Conservation (phyloP, 768 basidiomycete genomes). For the Suillus fuscotomentosus region DNA sequence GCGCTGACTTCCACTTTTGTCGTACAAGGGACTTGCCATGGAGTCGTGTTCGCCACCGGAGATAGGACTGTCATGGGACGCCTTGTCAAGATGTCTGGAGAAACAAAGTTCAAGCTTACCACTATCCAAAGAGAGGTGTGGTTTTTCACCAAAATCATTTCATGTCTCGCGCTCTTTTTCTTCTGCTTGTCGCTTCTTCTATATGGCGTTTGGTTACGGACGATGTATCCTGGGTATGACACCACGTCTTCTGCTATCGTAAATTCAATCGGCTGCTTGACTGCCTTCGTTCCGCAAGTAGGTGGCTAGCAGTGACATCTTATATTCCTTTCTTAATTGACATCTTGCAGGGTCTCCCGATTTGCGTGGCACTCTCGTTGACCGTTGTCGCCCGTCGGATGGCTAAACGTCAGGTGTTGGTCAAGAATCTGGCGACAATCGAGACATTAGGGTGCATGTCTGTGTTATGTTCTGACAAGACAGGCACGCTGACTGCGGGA, state of each 20-base stretch:
- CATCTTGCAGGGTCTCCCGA: slow-evolving; percentile 52
- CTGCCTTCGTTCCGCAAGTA: slow-evolving; percentile 39
- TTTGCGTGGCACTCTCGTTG: slow-evolving; percentile 56
- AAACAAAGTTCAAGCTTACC: slow-evolving; percentile 36
- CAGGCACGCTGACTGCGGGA: slow-evolving; percentile 53
- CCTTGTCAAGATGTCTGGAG: slow-evolving; percentile 38
- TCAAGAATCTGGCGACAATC: slow-evolving; percentile 60
- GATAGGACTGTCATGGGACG: slow-evolving; percentile 49
- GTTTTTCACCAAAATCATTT: slow-evolving; percentile 57
- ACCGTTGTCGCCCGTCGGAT: slow-evolving; percentile 42
- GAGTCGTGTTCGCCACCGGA: slow-evolving; percentile 48
- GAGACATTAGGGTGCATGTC: slow-evolving; percentile 67
- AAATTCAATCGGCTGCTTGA: slow-evolving; percentile 35
- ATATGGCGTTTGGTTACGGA: slow-evolving; percentile 34
- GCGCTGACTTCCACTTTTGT: slow-evolving; percentile 28
- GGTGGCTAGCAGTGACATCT: slow-evolving; percentile 47
- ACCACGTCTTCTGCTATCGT: slow-evolving; percentile 39
- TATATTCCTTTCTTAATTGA: slow-evolving; percentile 46
- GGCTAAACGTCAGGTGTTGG: slow-evolving; percentile 50
- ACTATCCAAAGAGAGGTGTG: slow-evolving; percentile 11
- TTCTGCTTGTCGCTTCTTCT: slow-evolving; percentile 40
- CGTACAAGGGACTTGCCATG: slow-evolving; percentile 51
- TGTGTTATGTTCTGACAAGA: slow-evolving; percentile 54
- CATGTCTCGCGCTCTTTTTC: slow-evolving; percentile 40
- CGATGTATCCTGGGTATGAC: slow-evolving; percentile 28